A percentile compares a stretch with the other conserved stretches of the same genome.
phyloP scores from a whole-genome alignment of 352 stramenopile species.

The Blastocystis sp. region DNA sequence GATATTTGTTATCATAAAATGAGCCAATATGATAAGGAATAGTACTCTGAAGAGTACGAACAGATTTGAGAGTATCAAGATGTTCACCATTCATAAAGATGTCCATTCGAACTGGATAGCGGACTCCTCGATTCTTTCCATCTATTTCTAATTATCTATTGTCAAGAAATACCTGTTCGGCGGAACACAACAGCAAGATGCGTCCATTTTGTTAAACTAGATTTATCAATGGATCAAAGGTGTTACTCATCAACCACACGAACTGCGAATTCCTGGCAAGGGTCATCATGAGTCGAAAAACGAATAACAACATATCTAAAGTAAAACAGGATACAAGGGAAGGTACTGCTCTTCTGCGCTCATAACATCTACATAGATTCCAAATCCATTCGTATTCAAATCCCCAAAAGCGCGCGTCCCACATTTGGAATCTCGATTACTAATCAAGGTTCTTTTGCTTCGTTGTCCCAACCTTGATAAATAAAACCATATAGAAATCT shows the following conservation, averaged over 20 bases:
- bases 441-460: slow-evolving; percentile 5
- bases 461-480: not conserved
- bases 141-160: not conserved
- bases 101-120: not conserved
- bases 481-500: slow-evolving; percentile 57
- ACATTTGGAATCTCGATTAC: slow-evolving; percentile 36
- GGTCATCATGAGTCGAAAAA: slow-evolving; percentile 13
- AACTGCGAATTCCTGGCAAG: slow-evolving; percentile 21
- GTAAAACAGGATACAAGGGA: not conserved
- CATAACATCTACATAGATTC: slow-evolving; percentile 51
- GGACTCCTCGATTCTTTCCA: not conserved
- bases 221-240: not conserved
- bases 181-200: slow-evolving; percentile 48
- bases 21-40: slow-evolving; percentile 15
- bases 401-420: not conserved
- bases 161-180: not conserved
- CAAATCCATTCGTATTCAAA: slow-evolving; percentile 34
- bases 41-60: slow-evolving; percentile 11
- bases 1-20: not conserved
- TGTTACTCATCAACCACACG: not conserved
- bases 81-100: slow-evolving; percentile 36
- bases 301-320: slow-evolving; percentile 14
- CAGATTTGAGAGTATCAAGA: not conserved
- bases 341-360: slow-evolving; percentile 1
- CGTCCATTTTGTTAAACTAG: slow-evolving; percentile 19